Evolutionary conservation across 768 basidiomycete species (phyloP), one percentile per base, ranked within the genome.

Genomic region (Rhizopogon sp.): DNA sequence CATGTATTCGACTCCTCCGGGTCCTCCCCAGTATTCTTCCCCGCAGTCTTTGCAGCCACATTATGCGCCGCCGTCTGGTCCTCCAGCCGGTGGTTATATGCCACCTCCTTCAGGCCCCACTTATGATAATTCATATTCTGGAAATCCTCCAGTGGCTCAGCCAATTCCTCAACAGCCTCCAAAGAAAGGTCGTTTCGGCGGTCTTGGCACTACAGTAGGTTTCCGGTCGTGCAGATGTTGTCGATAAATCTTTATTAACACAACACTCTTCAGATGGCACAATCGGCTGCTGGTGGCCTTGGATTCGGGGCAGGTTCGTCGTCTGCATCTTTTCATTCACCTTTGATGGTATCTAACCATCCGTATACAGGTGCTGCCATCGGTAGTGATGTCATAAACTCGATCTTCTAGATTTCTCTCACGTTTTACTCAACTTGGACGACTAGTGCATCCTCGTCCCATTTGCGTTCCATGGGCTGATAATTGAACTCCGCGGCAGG

Each of bases 271-370:
- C 14, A 71, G 70, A 66, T 71, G 64, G 70, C 63, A 4, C 58
- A 64, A 29, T 64, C 71, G 3, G 71, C 72, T 1, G 71, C 66
- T 1, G 68, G 77, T 16, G 81, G 79, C 37, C 67, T 72, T 3
- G 79, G 79, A 1, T 79, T 79, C 50, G 79, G 79, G 17, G 76
- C 74, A 51, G 74, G 75, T 72, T 20, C 60, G 74, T 20, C 60
- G 74, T 64, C 1, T 0, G 0, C 1, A 28, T 17, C 6, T 0
- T n/a, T 2, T 5, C n/a, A 8, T 10, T 49, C 13, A 11, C 20
- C n/a, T 7, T 7, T 37, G 9, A 8, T 5, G 7, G 7, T 16
- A 51, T 43, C 57, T 61, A 43, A 58, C 6, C 6, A 28, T 33
- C 31, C 42, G 29, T 55, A 6, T 8, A 9, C 54, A 79, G 79